These are phyloP conservation scores for Rostrohypoxylon terebratum DNA, from an alignment of 495 filamentous ascomycete species.

Conservation along the genomic window DNA sequence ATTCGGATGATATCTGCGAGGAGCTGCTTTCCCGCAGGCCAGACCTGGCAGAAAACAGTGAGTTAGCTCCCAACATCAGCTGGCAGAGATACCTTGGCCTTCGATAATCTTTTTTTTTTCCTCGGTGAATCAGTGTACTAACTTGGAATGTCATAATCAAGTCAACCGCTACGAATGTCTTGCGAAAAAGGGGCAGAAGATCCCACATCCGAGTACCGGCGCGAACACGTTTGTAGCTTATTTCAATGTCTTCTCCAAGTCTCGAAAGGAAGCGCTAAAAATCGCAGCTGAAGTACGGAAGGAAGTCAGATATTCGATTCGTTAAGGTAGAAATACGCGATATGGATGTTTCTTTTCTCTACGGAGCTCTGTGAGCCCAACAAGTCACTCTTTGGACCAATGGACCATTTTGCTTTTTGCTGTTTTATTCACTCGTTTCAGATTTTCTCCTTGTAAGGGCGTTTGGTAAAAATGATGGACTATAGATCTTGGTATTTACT, in stretches of 20 bases:
- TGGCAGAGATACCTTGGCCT: no score
- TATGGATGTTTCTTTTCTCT: background rate
- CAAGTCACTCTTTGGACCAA: slow-evolving; percentile 8
- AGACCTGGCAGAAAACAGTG: slow-evolving; percentile 47
- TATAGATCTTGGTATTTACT: slow-evolving; percentile 2
- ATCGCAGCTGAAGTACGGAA: slow-evolving; percentile 43
- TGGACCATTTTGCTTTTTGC: no score
- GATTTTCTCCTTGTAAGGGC: background rate
- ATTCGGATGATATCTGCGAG: slow-evolving; percentile 54
- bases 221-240: slow-evolving; percentile 50
- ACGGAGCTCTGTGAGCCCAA: background rate
- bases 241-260: slow-evolving; percentile 54
- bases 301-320: slow-evolving; percentile 47
- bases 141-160: no score
- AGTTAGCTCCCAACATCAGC: background rate
- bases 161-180: slow-evolving; percentile 48
- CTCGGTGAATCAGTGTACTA: no score
- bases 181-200: slow-evolving; percentile 47
- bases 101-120: no score
- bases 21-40: slow-evolving; percentile 50
- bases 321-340: slow-evolving; percentile 8
- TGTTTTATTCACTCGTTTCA: background rate
- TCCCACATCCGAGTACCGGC: slow-evolving; percentile 47
- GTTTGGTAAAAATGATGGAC: background rate
- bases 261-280: slow-evolving; percentile 45